phyloP scores from a whole-genome alignment of 192 early-diverging fungal genomes.

The Coemansia sp. region DNA sequence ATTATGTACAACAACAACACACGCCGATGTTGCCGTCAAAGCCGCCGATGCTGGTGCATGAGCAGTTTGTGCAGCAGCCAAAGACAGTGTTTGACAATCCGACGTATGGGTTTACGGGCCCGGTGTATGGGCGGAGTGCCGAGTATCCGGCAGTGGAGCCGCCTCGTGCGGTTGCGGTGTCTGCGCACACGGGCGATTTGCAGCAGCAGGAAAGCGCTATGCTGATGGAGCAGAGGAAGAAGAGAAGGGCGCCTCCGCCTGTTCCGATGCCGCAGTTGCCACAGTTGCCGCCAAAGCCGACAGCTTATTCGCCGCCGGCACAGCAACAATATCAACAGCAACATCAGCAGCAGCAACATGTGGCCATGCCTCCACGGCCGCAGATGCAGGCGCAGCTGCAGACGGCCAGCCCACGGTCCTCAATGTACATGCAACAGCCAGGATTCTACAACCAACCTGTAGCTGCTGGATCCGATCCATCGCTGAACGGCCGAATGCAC shows the following conservation, averaged over 20 bases:
- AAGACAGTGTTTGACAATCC: conserved; percentile 63
- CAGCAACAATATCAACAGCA: no score
- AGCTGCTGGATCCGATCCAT: conserved; percentile 47
- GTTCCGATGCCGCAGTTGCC: not conserved
- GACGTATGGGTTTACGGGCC: conserved; percentile 42
- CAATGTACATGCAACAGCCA: conserved; percentile 11
- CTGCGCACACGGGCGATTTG: not conserved
- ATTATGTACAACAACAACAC: conserved; percentile 11
- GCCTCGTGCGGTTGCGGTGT: not conserved
- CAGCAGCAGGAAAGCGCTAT: not conserved
- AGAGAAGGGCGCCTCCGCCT: not conserved
- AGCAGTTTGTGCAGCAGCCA: conserved; percentile 7
- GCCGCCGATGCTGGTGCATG: conserved; percentile 1
- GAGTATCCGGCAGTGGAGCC: conserved; percentile 16
- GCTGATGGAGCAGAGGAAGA: not conserved
- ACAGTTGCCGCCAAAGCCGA: not conserved
- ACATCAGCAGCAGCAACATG: not conserved
- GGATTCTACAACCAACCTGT: conserved; percentile 34
- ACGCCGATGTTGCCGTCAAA: not conserved
- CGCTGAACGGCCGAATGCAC: conserved; percentile 48
- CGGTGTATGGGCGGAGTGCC: conserved; percentile 15
- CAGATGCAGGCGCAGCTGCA: not conserved
- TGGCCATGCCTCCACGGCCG: not conserved
- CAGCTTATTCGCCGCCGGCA: not conserved
- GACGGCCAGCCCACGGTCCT: not conserved